A percentile compares a stretch with the other conserved stretches of the same genome.
phyloP scores from a whole-genome alignment of 2,329 filamentous ascomycete species.

The Decorospora gaudefroyi region DNA sequence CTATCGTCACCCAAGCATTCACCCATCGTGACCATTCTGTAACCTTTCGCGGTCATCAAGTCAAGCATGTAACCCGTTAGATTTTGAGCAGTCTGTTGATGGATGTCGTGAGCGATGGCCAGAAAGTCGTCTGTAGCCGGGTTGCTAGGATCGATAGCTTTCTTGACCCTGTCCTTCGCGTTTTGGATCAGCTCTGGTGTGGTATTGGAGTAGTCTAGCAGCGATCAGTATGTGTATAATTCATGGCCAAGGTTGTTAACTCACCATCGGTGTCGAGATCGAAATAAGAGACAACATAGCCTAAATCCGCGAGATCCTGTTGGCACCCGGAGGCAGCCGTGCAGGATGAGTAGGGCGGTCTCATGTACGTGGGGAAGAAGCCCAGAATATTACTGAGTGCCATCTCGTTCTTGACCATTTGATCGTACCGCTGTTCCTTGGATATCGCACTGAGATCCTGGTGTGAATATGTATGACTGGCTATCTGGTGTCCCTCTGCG shows the following conservation, averaged over 20 bases:
- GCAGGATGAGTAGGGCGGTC: constrained; percentile 56
- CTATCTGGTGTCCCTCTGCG: constrained; percentile 63
- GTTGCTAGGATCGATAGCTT: constrained; percentile 45
- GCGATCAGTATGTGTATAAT: constrained; percentile 40
- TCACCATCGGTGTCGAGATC: constrained; percentile 60
- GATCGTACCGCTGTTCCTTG: constrained; percentile 52
- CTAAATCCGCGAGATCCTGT: constrained; percentile 50
- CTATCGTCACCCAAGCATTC: constrained; percentile 52
- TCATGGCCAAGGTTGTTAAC: not conserved
- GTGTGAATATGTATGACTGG: constrained; percentile 62
- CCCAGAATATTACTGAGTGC: constrained; percentile 59
- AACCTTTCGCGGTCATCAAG: constrained; percentile 43
- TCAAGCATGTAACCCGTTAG: constrained; percentile 52
- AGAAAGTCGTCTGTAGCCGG: constrained; percentile 49
- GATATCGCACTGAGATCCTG: constrained; percentile 54
- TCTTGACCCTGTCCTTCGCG: constrained; percentile 48
- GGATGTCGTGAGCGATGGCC: constrained; percentile 58
- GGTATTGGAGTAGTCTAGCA: constrained; percentile 39
- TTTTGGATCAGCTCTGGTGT: constrained; percentile 39
- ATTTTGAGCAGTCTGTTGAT: constrained; percentile 51
- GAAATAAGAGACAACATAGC: constrained; percentile 65
- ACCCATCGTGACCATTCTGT: constrained; percentile 52
- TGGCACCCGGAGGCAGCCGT: constrained; percentile 42
- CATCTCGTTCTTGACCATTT: constrained; percentile 60
- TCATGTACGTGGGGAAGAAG: constrained; percentile 61